These are phyloP conservation scores for Leishmania gerbilli DNA, from an alignment of 208 protist genomes.

Conservation along the genomic window DNA sequence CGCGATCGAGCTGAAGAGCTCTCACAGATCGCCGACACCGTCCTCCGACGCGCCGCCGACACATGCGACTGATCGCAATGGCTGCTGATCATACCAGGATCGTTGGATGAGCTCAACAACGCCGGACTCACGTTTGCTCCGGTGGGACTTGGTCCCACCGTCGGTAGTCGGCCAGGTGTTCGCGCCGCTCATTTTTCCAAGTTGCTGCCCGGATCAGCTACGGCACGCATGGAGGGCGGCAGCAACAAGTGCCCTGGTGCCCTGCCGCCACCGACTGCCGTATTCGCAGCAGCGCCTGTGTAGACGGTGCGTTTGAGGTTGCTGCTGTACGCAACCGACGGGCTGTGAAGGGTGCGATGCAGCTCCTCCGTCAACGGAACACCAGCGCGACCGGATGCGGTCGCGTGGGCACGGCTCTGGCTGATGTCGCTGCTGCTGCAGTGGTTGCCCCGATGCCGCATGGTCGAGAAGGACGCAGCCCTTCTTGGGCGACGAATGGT, in stretches of 20 bases:
- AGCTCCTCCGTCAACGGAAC: background rate
- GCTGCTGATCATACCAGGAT: background rate
- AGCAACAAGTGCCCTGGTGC: background rate
- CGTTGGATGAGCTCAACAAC: slow-evolving; percentile 1
- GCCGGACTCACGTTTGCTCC: background rate
- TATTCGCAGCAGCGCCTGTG: background rate
- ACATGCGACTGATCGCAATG: background rate
- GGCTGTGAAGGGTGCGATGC: background rate
- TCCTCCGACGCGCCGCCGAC: background rate
- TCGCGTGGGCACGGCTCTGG: background rate
- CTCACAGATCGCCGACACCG: background rate
- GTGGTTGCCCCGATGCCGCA: background rate
- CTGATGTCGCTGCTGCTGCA: background rate
- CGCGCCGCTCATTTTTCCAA: background rate
- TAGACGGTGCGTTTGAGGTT: background rate
- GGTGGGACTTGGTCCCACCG: background rate
- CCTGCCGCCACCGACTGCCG: background rate
- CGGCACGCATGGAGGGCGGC: background rate
- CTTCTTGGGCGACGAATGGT: background rate
- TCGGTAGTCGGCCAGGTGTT: background rate
- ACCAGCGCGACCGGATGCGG: background rate
- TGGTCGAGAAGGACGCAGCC: background rate
- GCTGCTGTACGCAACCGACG: background rate
- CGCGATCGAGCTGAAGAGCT: background rate
- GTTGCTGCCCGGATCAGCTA: background rate